Evolutionary conservation across 306 rosid species (phyloP), one percentile per base, ranked within the genome.

Genomic region (Cucurbita argyrosperma): DNA sequence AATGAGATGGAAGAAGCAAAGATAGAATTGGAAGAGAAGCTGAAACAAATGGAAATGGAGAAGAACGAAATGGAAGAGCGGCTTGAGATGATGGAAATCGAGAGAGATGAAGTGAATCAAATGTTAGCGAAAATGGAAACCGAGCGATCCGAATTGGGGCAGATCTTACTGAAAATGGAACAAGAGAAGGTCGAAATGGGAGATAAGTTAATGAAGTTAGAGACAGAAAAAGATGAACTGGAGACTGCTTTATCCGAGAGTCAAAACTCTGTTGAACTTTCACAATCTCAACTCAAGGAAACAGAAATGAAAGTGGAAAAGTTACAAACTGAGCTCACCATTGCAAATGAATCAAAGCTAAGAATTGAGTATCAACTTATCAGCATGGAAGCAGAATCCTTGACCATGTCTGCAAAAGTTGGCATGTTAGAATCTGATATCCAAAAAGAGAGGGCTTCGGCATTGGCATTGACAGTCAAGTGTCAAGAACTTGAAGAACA

Each of bases 321-420:
- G 79, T 60, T 90, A 62, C 89, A 84, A 60, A 80, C 64, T 56
- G 96, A 87, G 75, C 82, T 91, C 49, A 79, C 79, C 67, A 67
- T 55, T 75, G 84, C 86, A 15, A 84, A 78, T 75, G 86, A 83
- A 74, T 88, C 88, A 54, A 91, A 81, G 76, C 82, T 87, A 80
- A 72, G 57, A 52, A 73, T 88, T 9, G 97, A 91, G 77, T 80
- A 87, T 77, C 88, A 81, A 79, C 86, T 95, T 37, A 26, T 77
- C 47, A 82, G 84, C 85, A 78, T 91, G 74, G 96, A 87, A 77
- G 85, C 85, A 21, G 93, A 91, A 74, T 81, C 85, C 71, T 75
- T 72, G 71, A 84, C 83, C 51, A 80, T 91, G 78, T 85, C 85
- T 45, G 84, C 81, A 37, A 88, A 87, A 76, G 82, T 86, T 73